Evolutionary conservation across 768 basidiomycete species (phyloP).

Genomic region (Leccinum rimulosum): DNA sequence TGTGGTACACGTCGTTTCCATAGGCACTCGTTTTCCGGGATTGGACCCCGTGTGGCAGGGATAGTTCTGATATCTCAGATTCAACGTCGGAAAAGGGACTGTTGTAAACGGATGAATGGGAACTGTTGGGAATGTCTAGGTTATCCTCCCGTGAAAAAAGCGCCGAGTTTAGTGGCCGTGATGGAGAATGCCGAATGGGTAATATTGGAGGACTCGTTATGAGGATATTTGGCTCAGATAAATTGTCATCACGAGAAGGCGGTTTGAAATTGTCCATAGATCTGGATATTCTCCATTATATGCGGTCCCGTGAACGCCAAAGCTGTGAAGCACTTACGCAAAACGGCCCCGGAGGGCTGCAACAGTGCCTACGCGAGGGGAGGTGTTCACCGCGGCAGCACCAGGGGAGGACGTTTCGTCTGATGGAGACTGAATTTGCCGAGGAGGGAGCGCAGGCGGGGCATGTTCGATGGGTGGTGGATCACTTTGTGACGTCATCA

Average conservation of each 20-base stretch:
- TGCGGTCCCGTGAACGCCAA: background rate
- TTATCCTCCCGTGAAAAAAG: slow-evolving; percentile 25
- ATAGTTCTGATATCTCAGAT: slow-evolving; percentile 27
- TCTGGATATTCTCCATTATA: slow-evolving; percentile 1
- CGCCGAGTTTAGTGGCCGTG: slow-evolving; percentile 8
- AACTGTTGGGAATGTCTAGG: slow-evolving; percentile 18
- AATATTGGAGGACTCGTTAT: slow-evolving; percentile 21
- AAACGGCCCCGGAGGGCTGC: slow-evolving; percentile 39
- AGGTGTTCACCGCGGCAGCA: background rate
- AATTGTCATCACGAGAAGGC: slow-evolving; percentile 13
- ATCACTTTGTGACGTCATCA: slow-evolving; percentile 23
- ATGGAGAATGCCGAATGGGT: slow-evolving; percentile 21
- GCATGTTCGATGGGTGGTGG: slow-evolving; percentile 9
- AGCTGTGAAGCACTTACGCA: slow-evolving; percentile 12
- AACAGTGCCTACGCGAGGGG: slow-evolving; percentile 27
- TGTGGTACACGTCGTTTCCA: slow-evolving; percentile 1
- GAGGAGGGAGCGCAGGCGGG: slow-evolving; percentile 18
- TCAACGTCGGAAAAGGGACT: slow-evolving; percentile 34
- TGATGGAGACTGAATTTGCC: slow-evolving; percentile 9
- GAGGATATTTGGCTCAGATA: slow-evolving; percentile 25
- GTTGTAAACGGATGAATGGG: slow-evolving; percentile 16
- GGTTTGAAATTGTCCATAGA: slow-evolving; percentile 24
- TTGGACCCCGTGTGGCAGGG: slow-evolving; percentile 6
- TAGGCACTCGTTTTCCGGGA: slow-evolving; percentile 2
- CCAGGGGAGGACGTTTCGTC: background rate